Evolutionary conservation across 2,329 filamentous ascomycete genomes (phyloP), one percentile per base, ranked within the genome.

Genomic region (Sporothrix brunneoviolacea): DNA sequence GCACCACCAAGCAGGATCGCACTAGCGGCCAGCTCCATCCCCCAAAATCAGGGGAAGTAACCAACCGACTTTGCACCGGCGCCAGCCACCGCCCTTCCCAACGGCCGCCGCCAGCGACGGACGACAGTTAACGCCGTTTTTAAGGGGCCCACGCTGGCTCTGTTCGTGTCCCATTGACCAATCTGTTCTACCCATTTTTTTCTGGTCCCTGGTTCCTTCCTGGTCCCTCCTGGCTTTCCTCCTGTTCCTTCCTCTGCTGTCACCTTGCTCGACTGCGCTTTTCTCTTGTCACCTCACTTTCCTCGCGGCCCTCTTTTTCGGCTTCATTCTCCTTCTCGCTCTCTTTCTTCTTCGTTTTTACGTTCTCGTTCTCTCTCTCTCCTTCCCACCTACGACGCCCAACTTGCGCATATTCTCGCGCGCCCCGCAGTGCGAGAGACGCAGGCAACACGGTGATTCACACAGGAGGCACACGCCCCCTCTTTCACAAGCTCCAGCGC

Each of bases 101-200:
- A 46, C 48, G 41, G 41, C 36, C 21, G 28, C 36, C 42, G 30
- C 35, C 33, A 32, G 16, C 32, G 7, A 46, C n/a, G 15, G 16
- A 47, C 21, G 24, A 39, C 35, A 47, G 44, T 18, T 30, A 18
- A 38, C 36, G 18, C n/a, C 13, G 38, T 30, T 22, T 39, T 24
- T 39, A 16, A 51, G 22, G 15, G 44, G 46, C 50, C 44, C 39
- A 48, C 33, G 38, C 28, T 52, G 47, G 38, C 39, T 33, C 33
- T 37, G 30, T 30, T 30, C 24, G 9, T 19, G 35, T 18, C 36
- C 45, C 45, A 48, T 45, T 52, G 50, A 45, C 50, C 50, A 52
- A 49, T 52, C 50, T 36, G 12, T 43, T 30, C 16, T 21, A 24
- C 39, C 33, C 43, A n/a, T 16, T 52, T 52, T 37, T 18, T 50